A percentile compares a stretch with the other conserved stretches of the same genome.
phyloP scores from a whole-genome alignment of 371 early-diverging fungal genomes.

The Nematocida ironsii region DNA sequence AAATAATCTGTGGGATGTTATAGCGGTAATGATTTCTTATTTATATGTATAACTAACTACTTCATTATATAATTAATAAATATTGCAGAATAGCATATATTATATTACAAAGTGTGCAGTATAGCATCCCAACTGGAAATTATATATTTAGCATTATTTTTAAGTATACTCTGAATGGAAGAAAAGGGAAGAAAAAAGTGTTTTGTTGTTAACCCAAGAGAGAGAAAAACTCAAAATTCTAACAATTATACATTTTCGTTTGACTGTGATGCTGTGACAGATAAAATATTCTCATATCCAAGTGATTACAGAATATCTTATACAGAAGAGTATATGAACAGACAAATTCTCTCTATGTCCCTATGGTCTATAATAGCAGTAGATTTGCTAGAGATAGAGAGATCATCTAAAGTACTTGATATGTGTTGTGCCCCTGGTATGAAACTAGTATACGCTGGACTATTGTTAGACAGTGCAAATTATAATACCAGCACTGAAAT shows the following conservation, averaged over 20 bases:
- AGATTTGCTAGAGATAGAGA: constrained; percentile 76
- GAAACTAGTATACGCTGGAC: constrained; percentile 66
- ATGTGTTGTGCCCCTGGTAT: constrained; percentile 74
- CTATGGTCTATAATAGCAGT: constrained; percentile 33
- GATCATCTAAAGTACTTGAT: constrained; percentile 76
- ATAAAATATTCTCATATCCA: constrained; percentile 3
- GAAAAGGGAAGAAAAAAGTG: neutral
- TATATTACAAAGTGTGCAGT: neutral
- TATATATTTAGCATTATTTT: no score
- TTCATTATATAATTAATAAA: no score
- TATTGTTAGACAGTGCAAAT: neutral
- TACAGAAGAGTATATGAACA: neutral
- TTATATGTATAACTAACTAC: no score
- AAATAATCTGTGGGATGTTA: no score
- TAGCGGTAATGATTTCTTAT: no score
- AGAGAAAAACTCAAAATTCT: no score
- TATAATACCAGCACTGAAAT: no score
- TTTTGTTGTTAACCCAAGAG: neutral
- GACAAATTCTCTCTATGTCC: constrained; percentile 3
- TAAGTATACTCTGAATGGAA: neutral
- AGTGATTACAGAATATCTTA: neutral
- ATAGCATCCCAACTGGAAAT: neutral
- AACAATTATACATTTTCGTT: neutral
- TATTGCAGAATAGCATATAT: neutral
- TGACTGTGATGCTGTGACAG: neutral